phyloP scores from a whole-genome alignment of 1,284 basidiomycete species.

The Moesziomyces sp. region DNA sequence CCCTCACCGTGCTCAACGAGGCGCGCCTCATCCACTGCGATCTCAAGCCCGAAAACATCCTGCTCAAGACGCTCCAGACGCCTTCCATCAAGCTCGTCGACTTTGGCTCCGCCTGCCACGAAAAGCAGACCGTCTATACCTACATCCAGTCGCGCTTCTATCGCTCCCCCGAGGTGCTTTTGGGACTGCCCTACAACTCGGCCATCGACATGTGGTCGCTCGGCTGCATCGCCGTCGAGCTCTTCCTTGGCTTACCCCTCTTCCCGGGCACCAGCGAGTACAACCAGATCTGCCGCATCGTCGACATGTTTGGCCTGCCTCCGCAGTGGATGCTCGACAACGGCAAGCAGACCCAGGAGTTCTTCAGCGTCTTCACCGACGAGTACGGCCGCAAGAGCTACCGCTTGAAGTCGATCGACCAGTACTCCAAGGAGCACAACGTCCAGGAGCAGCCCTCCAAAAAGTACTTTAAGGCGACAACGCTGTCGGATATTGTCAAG shows the following conservation, averaged over 20 bases:
- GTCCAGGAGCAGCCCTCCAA: conserved; percentile 96
- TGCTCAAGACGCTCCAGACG: conserved; percentile 77
- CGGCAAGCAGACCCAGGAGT: conserved; percentile 94
- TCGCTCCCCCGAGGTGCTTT: conserved; percentile 94
- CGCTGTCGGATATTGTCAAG: conserved; percentile 93
- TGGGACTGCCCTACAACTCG: conserved; percentile 92
- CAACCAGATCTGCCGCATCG: conserved; percentile 94
- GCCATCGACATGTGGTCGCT: conserved; percentile 96
- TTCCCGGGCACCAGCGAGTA: conserved; percentile 99
- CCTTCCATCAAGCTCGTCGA: conserved; percentile 99
- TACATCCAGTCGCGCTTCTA: conserved; percentile 99
- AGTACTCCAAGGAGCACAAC: conserved; percentile 93
- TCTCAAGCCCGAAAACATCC: conserved; percentile 76
- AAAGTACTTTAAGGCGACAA: conserved; percentile 96
- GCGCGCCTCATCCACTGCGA: conserved; percentile 97
- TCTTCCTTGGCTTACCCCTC: conserved; percentile 93
- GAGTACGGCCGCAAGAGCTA: conserved; percentile 87
- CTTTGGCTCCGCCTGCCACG: conserved; percentile 98
- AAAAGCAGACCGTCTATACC: conserved; percentile 97
- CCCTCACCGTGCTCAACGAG: conserved; percentile 90
- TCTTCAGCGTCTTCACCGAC: conserved; percentile 85
- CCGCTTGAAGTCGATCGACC: conserved; percentile 88
- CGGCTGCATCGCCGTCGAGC: conserved; percentile 95
- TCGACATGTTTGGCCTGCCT: conserved; percentile 96
- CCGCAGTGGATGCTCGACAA: conserved; percentile 93